These are phyloP conservation scores for Teratosphaeria zuluensis DNA, from an alignment of 2,329 filamentous ascomycete species.

Conservation along the genomic window DNA sequence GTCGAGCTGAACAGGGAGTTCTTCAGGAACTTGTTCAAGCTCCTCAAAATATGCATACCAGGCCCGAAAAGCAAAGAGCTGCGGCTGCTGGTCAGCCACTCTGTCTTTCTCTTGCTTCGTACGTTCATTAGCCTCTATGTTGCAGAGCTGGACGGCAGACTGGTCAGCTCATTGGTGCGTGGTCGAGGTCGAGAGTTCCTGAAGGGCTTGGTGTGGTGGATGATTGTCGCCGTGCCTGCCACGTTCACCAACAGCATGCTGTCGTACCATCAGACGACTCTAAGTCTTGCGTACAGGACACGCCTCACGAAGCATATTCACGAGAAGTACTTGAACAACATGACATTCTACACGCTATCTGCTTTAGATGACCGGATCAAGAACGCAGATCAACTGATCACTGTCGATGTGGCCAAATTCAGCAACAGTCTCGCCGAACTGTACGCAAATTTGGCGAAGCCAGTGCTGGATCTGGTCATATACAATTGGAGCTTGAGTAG, in stretches of 20 bases:
- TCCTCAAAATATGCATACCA: conserved; percentile 81
- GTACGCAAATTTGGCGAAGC: conserved; percentile 94
- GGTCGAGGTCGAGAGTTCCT: conserved; percentile 87
- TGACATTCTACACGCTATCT: conserved; percentile 95
- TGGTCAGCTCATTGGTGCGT: conserved; percentile 86
- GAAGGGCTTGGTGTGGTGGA: conserved; percentile 90
- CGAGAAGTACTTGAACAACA: conserved; percentile 88
- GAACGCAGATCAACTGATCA: conserved; percentile 95
- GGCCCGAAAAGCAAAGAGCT: conserved; percentile 85
- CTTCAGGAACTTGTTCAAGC: conserved; percentile 63
- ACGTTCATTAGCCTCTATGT: conserved; percentile 93
- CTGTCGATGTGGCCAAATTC: conserved; percentile 92
- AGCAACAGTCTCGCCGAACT: conserved; percentile 89
- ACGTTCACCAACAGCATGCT: conserved; percentile 98
- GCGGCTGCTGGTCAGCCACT: conserved; percentile 77
- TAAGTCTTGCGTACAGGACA: conserved; percentile 86
- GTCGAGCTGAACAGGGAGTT: conserved; percentile 89
- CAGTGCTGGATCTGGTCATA: conserved; percentile 86
- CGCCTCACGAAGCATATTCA: conserved; percentile 91
- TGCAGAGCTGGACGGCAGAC: conserved; percentile 84
- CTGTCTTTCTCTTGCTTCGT: conserved; percentile 79
- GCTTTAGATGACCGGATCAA: conserved; percentile 95
- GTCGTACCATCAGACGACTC: conserved; percentile 73
- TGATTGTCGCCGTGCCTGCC: conserved; percentile 89
- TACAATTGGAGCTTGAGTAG: conserved; percentile 92